Evolutionary conservation across 2,329 filamentous ascomycete genomes (phyloP).

Genomic region (Endothia cerciana): DNA sequence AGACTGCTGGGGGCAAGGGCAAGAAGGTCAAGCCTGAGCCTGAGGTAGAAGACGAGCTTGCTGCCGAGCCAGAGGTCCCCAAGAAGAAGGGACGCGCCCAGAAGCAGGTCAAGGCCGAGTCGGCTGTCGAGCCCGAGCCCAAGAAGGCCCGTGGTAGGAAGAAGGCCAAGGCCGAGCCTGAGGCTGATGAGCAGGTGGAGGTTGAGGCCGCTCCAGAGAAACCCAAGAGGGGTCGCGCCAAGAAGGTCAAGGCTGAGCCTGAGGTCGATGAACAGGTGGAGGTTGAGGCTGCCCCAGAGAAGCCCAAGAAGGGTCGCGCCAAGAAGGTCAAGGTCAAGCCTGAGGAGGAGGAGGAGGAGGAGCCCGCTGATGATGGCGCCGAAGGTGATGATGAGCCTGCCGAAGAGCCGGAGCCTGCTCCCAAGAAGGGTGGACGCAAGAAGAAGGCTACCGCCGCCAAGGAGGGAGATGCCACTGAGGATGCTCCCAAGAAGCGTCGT

Average conservation of each 20-base stretch:
- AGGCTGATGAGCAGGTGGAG: slow-evolving; percentile 10
- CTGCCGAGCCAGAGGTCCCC: slow-evolving; percentile 54
- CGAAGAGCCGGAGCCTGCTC: slow-evolving; percentile 14
- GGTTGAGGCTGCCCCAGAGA: slow-evolving; percentile 41
- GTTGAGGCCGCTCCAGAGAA: slow-evolving; percentile 43
- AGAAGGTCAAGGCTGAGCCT: slow-evolving; percentile 37
- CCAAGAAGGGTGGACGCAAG: slow-evolving; percentile 18
- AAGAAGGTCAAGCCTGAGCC: slow-evolving; percentile 37
- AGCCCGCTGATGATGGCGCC: slow-evolving; percentile 38
- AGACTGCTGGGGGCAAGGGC: slow-evolving; percentile 23
- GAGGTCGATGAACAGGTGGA: slow-evolving; percentile 6
- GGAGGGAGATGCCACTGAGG: slow-evolving; percentile 21
- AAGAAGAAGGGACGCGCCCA: slow-evolving; percentile 44
- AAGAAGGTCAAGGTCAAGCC: slow-evolving; percentile 39
- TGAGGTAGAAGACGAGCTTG: slow-evolving; percentile 45
- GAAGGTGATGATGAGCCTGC: slow-evolving; percentile 4
- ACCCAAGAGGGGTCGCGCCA: slow-evolving; percentile 40
- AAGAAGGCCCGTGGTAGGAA: slow-evolving; percentile 33
- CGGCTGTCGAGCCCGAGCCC: slow-evolving; percentile 21
- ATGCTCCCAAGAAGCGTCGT: slow-evolving; percentile 27
- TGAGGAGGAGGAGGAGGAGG: slow-evolving; percentile 34
- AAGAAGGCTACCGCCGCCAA: slow-evolving; percentile 22
- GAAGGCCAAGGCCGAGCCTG: slow-evolving; percentile 33
- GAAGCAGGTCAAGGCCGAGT: slow-evolving; percentile 17
- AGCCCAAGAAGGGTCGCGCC: slow-evolving; percentile 41